Conservation (phyloP, 2,329 filamentous ascomycete genomes). For the Fusarium tricinctum region DNA sequence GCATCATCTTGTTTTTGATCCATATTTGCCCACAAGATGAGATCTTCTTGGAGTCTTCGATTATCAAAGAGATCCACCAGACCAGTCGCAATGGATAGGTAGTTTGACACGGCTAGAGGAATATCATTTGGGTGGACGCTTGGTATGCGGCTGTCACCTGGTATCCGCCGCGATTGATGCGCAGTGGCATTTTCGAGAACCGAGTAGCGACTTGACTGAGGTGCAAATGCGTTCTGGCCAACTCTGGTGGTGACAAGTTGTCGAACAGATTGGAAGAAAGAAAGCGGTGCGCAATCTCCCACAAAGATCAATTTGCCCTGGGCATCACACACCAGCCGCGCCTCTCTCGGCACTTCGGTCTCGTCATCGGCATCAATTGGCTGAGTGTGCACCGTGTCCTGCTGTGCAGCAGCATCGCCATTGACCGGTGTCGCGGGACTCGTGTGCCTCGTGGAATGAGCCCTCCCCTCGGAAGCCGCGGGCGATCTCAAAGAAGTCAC, state of each 20-base stretch:
- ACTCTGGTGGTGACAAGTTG: constrained; percentile 65
- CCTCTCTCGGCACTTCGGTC: constrained; percentile 68
- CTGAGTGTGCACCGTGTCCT: constrained; percentile 12
- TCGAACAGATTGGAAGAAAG: constrained; percentile 68
- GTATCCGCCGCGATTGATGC: constrained; percentile 38
- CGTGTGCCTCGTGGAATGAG: constrained; percentile 31
- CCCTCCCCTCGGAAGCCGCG: constrained; percentile 38
- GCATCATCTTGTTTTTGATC: constrained; percentile 54
- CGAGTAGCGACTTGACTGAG: constrained; percentile 64
- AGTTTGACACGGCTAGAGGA: constrained; percentile 52
- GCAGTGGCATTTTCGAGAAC: constrained; percentile 62
- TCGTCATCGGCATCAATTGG: constrained; percentile 60
- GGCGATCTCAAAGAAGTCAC: constrained; percentile 37
- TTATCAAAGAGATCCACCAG: constrained; percentile 65
- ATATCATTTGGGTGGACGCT: constrained; percentile 50
- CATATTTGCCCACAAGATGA: constrained; percentile 60
- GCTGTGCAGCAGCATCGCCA: background rate
- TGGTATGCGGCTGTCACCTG: constrained; percentile 46
- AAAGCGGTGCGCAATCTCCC: constrained; percentile 69
- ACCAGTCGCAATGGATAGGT: constrained; percentile 59
- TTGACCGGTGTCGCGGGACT: constrained; percentile 36
- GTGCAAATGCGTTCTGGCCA: constrained; percentile 65
- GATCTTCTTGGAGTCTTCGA: constrained; percentile 55
- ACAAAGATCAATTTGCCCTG: constrained; percentile 69
- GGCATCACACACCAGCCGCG: constrained; percentile 64